These are phyloP conservation scores for Pseudogymnoascus pannorum DNA, from an alignment of 2,329 filamentous ascomycete genomes.

Conservation along the genomic window DNA sequence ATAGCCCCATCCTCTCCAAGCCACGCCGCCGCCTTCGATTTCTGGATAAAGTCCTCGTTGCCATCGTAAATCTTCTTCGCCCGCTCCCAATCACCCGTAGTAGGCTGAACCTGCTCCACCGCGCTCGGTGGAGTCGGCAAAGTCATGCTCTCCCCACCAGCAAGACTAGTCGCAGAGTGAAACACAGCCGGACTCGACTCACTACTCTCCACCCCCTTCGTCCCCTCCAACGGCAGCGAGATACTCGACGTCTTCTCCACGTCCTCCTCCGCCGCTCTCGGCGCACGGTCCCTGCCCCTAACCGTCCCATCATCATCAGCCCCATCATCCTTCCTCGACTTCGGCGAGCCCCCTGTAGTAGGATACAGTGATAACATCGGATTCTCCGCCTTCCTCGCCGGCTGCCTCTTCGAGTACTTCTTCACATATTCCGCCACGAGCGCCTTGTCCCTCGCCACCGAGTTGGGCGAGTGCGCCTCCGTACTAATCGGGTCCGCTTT, in stretches of 20 bases:
- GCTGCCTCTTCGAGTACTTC: constrained; percentile 18
- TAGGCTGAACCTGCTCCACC: constrained; percentile 29
- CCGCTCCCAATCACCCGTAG: constrained; percentile 65
- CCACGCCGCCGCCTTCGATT: constrained; percentile 77
- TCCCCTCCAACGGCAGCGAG: background rate
- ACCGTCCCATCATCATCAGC: background rate
- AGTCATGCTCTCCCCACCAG: background rate
- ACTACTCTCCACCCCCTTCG: background rate
- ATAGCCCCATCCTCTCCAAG: constrained; percentile 61
- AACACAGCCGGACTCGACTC: background rate
- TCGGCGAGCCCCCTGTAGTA: background rate
- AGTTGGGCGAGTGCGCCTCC: background rate
- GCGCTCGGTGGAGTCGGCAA: background rate
- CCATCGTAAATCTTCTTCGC: constrained; percentile 81
- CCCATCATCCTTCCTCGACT: background rate
- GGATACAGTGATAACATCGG: background rate
- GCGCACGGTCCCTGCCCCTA: background rate
- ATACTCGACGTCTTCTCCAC: background rate
- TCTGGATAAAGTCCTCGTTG: constrained; percentile 70
- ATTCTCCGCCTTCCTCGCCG: constrained; percentile 2
- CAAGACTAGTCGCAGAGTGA: background rate
- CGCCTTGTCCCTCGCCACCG: constrained; percentile 22
- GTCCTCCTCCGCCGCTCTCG: background rate
- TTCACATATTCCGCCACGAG: constrained; percentile 26
- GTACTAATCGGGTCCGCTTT: constrained; percentile 10